Evolutionary conservation across 352 stramenopile species (phyloP), one percentile per base, ranked within the genome.

Genomic region (Phytophthora aleatoria): DNA sequence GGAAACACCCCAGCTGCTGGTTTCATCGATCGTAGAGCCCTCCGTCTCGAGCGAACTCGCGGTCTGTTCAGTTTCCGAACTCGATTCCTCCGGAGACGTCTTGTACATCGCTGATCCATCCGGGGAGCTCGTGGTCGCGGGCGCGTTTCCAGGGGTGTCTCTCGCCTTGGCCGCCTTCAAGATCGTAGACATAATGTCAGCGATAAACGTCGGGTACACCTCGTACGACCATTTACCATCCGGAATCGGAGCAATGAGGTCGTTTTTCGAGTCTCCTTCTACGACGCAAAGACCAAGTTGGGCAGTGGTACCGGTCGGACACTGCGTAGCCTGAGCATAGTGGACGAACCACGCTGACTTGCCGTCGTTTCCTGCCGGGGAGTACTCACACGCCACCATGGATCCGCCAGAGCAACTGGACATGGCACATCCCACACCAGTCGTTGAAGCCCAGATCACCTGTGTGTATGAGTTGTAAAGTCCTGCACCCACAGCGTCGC

Each of bases 381-480:
- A 77, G 71, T 89, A 92, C 65, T 85, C 69, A 61, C 81, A 91
- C 38, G 80, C 82, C 24, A 91, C 81, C 55, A 79, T 70, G 38
- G 73, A 65, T 5, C 69, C 71, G 16, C 52, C 53, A 9, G 61
- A 58, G 50, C 84, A 92, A 52, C 52, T 74, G 24, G 80, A 69
- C 63, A 77, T 85, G 35, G 72, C 80, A 63, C 84, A 92, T 41
- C 84, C 84, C 15, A 92, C 81, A 15, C 78, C 63, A 66, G 74
- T 87, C 39, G 84, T 91, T 38, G 70, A 61, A 6, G 80, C 66
- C 84, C 84, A 92, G 13, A 92, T 62, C 35, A 90, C 65, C 67
- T 91, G 84, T 68, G 84, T 84, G 71, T 92, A 92, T 61, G 81
- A 78, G 60, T 85, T 87, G 69, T 92, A 91, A 11, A 85, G 57